A percentile compares a stretch with the other conserved stretches of the same genome.
These are phyloP conservation scores for Taxawa tesnikishii DNA, from an alignment of 2,329 filamentous ascomycete species.

Conservation along the genomic window DNA sequence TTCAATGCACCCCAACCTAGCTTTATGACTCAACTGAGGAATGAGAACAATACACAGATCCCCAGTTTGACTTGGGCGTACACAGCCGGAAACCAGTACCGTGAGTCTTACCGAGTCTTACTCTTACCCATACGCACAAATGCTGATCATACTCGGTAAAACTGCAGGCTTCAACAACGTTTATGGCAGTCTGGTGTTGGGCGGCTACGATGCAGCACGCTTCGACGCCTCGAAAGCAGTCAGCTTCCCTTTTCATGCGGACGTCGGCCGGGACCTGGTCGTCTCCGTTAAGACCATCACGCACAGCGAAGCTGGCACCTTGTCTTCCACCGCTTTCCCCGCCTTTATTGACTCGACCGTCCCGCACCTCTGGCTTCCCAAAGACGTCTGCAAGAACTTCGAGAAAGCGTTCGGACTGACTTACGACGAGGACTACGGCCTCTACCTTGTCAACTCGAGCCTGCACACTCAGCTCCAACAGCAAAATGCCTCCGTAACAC, in stretches of 20 bases:
- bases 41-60: slow-evolving; percentile 18
- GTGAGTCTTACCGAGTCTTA: no score
- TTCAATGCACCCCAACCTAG: slow-evolving; percentile 21
- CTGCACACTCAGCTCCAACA: slow-evolving; percentile 14
- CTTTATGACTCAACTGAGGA: slow-evolving; percentile 18
- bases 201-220: slow-evolving; percentile 25
- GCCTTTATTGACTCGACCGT: slow-evolving; percentile 53
- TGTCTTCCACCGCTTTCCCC: slow-evolving; percentile 22
- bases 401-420: slow-evolving; percentile 22
- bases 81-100: slow-evolving; percentile 25
- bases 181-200: slow-evolving; percentile 24
- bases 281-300: slow-evolving; percentile 19
- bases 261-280: slow-evolving; percentile 20
- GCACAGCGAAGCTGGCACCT: slow-evolving; percentile 10
- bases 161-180: slow-evolving; percentile 15
- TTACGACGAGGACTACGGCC: slow-evolving; percentile 15
- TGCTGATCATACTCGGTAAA: no score
- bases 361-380: slow-evolving; percentile 52
- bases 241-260: slow-evolving; percentile 16
- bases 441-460: slow-evolving; percentile 23
- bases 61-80: slow-evolving; percentile 24
- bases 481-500: slow-evolving; percentile 19
- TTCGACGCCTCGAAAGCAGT: slow-evolving; percentile 21
- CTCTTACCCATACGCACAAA: no score
- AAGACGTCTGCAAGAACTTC: slow-evolving; percentile 23